These are phyloP conservation scores for Lophium mytilinum DNA, from an alignment of 495 filamentous ascomycete genomes.

Conservation along the genomic window DNA sequence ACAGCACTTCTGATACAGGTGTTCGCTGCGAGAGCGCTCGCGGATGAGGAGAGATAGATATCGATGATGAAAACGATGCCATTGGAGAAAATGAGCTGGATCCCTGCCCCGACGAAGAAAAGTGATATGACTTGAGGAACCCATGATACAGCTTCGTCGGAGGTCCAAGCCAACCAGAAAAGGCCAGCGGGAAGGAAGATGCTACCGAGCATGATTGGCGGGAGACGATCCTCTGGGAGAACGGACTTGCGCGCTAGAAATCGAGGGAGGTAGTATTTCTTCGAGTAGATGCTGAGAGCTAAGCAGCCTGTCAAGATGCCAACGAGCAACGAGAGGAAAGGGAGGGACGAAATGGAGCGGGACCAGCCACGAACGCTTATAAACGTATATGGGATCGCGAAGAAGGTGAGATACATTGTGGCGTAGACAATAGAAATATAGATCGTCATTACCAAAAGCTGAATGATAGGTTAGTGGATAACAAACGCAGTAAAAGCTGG, in stretches of 20 bases:
- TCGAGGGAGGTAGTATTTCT: constrained; percentile 9
- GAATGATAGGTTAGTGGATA: constrained; percentile 46
- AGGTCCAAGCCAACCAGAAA: constrained; percentile 35
- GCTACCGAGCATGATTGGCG: constrained; percentile 32
- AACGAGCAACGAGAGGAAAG: constrained; percentile 22
- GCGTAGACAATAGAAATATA: constrained; percentile 36
- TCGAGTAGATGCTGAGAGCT: constrained; percentile 13
- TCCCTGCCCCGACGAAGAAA: not conserved
- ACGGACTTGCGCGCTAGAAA: constrained; percentile 6
- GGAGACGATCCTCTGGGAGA: constrained; percentile 30
- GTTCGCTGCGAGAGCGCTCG: not conserved
- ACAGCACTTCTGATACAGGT: not conserved
- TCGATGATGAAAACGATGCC: not conserved
- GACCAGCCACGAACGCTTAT: constrained; percentile 28
- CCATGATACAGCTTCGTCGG: constrained; percentile 20
- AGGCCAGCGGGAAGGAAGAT: constrained; percentile 26
- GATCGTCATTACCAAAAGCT: constrained; percentile 42
- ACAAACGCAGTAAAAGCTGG: constrained; percentile 33
- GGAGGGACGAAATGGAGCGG: constrained; percentile 26
- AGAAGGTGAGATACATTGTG: constrained; percentile 32
- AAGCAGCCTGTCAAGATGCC: constrained; percentile 11
- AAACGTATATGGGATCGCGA: constrained; percentile 32
- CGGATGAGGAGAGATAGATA: not conserved
- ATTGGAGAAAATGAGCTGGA: not conserved
- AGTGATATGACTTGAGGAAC: constrained; percentile 10